Base-by-base conservation (phyloP, 164 flowering plant genomes). In the Akebia trifoliata region DNA sequence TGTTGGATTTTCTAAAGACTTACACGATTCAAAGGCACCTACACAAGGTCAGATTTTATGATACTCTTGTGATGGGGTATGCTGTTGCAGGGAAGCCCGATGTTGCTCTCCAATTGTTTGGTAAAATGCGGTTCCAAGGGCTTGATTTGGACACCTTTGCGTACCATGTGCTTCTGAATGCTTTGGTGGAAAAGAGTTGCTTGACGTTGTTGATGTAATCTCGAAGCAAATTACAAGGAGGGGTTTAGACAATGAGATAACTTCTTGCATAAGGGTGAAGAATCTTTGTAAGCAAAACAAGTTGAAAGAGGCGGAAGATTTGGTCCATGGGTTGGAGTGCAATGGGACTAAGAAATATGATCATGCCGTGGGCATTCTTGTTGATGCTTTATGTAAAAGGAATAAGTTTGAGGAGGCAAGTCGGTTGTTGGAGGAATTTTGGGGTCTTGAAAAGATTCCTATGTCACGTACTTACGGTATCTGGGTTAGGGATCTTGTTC, bases 111-210 rank as follows among this genome's bases (percentile, higher is more conserved):
- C 77, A 76, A 11, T 51, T 81, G 81, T 78, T 85, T 59, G 93
- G 81, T 51, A 74, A 34, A 75, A 85, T 92, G 96, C 80, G 96
- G 28, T 85, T 77, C 46, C 65, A 62, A 8, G 98, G 96, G 11
- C 31, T 77, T 3, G 96, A 89, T 61, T 74, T 89, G 68, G 85
- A 84, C 50, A 1, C 22, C 0, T 69, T 78, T 57, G 67, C 75
- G 1, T 92, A 89, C 45, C 81, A 92, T 55, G 91, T 92, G 42
- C 72, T 92, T 12, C 51, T 92, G 69, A 85, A 89, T 72, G 74
- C 91, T 0, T 59, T 89, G 30, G 85, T 82, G 4, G 95, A 92
- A 66, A 74, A 75, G 40, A 66, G 59, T 20, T 66, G 67, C 31
- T 85, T 58, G 89, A 81, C 37, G 71, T 61, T 1, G 77, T 68